These are phyloP conservation scores for Stephanodiscus triporus DNA, from an alignment of 108 stramenopile genomes.

Conservation along the genomic window DNA sequence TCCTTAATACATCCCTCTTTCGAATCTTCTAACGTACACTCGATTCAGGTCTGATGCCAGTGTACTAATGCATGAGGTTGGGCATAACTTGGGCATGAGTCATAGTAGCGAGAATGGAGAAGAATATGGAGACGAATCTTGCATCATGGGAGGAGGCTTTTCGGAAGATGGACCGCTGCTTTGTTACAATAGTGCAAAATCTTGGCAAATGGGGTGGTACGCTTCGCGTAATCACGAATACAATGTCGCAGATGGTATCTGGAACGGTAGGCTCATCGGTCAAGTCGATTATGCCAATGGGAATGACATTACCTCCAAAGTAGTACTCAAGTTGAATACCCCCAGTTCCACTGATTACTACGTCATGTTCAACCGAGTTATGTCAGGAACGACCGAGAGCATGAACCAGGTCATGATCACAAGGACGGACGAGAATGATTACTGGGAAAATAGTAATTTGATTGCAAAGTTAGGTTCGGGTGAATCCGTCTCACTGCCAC, in stretches of 20 bases:
- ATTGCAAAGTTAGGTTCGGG: slow-evolving; percentile 7
- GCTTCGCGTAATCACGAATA: slow-evolving; percentile 3
- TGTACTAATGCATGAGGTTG: slow-evolving; percentile 5
- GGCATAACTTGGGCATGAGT: not conserved
- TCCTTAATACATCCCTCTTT: not conserved
- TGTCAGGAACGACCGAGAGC: not conserved
- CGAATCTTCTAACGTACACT: not conserved
- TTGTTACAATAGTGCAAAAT: not conserved
- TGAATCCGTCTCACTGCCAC: not conserved
- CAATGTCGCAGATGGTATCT: slow-evolving; percentile 20
- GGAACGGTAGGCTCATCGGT: slow-evolving; percentile 23
- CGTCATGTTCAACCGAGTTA: slow-evolving; percentile 17
- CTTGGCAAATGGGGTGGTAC: slow-evolving; percentile 3
- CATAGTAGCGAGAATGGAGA: slow-evolving; percentile 44
- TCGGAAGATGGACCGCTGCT: not conserved
- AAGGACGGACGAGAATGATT: not conserved
- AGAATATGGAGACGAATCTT: slow-evolving; percentile 55
- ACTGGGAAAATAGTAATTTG: not conserved
- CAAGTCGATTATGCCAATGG: slow-evolving; percentile 16
- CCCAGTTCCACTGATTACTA: not conserved
- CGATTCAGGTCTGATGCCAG: not conserved
- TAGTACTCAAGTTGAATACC: slow-evolving; percentile 9
- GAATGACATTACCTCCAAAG: slow-evolving; percentile 11
- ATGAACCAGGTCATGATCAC: slow-evolving; percentile 12
- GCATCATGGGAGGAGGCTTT: not conserved